These are phyloP conservation scores for Cercophora sp. DNA, from an alignment of 495 filamentous ascomycete species.

Conservation along the genomic window DNA sequence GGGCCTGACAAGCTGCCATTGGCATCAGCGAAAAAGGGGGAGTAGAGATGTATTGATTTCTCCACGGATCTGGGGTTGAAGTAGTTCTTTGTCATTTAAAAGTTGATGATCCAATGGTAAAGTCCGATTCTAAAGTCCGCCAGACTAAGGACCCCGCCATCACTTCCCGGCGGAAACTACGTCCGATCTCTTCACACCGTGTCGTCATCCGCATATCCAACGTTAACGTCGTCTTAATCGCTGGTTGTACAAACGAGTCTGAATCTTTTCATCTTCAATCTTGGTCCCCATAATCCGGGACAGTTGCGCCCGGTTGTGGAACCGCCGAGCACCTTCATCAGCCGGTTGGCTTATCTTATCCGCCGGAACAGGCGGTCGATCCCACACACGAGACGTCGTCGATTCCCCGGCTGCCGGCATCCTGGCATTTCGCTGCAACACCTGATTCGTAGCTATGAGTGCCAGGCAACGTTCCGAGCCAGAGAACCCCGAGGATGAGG, in stretches of 20 bases:
- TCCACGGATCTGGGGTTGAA: background rate
- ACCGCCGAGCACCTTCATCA: too few relatives aligned
- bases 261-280: too few relatives aligned
- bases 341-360: constrained; percentile 3
- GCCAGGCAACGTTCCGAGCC: background rate
- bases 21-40: constrained; percentile 12
- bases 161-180: background rate
- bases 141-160: background rate
- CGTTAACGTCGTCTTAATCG: too few relatives aligned
- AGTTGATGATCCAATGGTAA: background rate
- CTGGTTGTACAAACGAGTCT: too few relatives aligned
- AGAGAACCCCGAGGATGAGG: constrained; percentile 5
- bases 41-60: background rate
- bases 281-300: too few relatives aligned
- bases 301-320: too few relatives aligned
- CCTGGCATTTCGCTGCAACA: too few relatives aligned
- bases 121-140: constrained; percentile 12
- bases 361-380: background rate
- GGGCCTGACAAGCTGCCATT: constrained; percentile 34
- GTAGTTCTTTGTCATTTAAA: background rate
- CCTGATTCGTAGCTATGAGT: too few relatives aligned
- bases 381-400: background rate
- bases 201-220: too few relatives aligned
- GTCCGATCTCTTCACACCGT: constrained; percentile 7
- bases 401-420: too few relatives aligned